Percentiles rank a stretch among this genome's conserved stretches.
These are phyloP conservation scores for Acer campestre DNA, from an alignment of 345 rosid genomes.

Conservation along the genomic window DNA sequence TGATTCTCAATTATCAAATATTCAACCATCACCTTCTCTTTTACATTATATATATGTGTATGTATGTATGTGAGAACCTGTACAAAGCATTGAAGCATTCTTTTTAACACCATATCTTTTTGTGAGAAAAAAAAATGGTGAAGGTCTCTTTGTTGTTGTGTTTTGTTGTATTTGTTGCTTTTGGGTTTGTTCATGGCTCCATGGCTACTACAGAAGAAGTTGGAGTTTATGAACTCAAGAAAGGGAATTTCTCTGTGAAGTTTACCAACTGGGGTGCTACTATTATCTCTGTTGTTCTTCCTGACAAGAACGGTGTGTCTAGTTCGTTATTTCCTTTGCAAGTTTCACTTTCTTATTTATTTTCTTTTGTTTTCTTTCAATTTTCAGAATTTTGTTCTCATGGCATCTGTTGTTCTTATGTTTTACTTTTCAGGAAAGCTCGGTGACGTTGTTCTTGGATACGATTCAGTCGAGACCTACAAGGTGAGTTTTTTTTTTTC, in stretches of 20 bases:
- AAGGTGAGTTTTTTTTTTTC: slow-evolving; percentile 37
- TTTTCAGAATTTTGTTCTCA: not conserved
- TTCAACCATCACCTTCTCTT: not conserved
- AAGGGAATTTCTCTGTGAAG: slow-evolving; percentile 61
- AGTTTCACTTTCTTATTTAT: not conserved
- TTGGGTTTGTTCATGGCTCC: slow-evolving; percentile 26
- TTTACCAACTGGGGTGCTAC: slow-evolving; percentile 93
- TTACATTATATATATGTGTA: not conserved
- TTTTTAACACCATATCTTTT: not conserved
- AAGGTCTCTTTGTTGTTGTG: slow-evolving; percentile 26
- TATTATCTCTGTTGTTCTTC: slow-evolving; percentile 63
- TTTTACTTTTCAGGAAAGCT: slow-evolving; percentile 56
- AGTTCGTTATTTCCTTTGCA: not conserved
- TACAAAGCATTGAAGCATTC: not conserved
- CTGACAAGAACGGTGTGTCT: slow-evolving; percentile 79
- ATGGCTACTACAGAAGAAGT: slow-evolving; percentile 21
- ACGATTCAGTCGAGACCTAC: slow-evolving; percentile 62
- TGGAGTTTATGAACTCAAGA: slow-evolving; percentile 67
- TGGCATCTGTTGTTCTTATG: slow-evolving; percentile 6
- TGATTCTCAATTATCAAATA: not conserved
- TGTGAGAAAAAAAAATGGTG: slow-evolving; percentile 22
- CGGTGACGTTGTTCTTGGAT: slow-evolving; percentile 77
- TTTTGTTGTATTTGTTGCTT: slow-evolving; percentile 30
- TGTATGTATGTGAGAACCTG: not conserved
- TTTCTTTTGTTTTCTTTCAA: not conserved